A percentile compares a stretch with the other conserved stretches of the same genome.
These are phyloP conservation scores for Alternaria arbusti DNA, from an alignment of 2,329 filamentous ascomycete genomes.

Conservation along the genomic window DNA sequence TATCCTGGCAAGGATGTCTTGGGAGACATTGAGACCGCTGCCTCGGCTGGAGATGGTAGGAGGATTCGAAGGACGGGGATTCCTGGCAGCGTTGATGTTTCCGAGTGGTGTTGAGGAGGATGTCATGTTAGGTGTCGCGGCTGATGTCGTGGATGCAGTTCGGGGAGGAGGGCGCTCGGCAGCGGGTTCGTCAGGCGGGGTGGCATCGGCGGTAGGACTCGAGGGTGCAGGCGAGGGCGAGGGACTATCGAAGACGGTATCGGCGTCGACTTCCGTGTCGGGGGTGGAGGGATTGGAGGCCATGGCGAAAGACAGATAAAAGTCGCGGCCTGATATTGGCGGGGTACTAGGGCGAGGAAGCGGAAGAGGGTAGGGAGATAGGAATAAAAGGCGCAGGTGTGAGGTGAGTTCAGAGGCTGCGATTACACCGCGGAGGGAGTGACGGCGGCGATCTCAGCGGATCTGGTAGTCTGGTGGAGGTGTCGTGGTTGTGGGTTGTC, in stretches of 20 bases:
- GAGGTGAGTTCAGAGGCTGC: slow-evolving; percentile 17
- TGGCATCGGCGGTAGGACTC: slow-evolving; percentile 26
- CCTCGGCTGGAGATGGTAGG: slow-evolving; percentile 54
- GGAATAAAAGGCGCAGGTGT: slow-evolving; percentile 11
- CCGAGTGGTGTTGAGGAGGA: slow-evolving; percentile 85
- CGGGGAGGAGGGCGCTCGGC: slow-evolving; percentile 61
- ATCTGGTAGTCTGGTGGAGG: slow-evolving; percentile 18
- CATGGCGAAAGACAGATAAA: slow-evolving; percentile 28
- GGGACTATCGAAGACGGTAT: slow-evolving; percentile 40
- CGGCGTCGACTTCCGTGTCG: slow-evolving; percentile 40
- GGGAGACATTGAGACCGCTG: slow-evolving; percentile 60
- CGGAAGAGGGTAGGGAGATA: slow-evolving; percentile 9
- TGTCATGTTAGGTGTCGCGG: slow-evolving; percentile 64
- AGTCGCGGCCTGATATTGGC: slow-evolving; percentile 20
- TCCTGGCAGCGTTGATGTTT: slow-evolving; percentile 71
- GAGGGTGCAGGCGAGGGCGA: slow-evolving; percentile 36
- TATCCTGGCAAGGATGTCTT: slow-evolving; percentile 73
- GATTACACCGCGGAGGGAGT: slow-evolving; percentile 17
- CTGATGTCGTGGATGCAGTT: slow-evolving; percentile 62
- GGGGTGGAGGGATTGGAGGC: slow-evolving; percentile 39
- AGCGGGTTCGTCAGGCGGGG: slow-evolving; percentile 27
- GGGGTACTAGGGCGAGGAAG: slow-evolving; percentile 17
- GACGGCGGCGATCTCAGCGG: slow-evolving; percentile 20
- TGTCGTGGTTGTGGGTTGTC: slow-evolving; percentile 23
- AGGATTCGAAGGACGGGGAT: slow-evolving; percentile 53